Evolutionary conservation across 2,329 filamentous ascomycete species (phyloP), one percentile per base, ranked within the genome.

Genomic region (Ilyonectria destructans): DNA sequence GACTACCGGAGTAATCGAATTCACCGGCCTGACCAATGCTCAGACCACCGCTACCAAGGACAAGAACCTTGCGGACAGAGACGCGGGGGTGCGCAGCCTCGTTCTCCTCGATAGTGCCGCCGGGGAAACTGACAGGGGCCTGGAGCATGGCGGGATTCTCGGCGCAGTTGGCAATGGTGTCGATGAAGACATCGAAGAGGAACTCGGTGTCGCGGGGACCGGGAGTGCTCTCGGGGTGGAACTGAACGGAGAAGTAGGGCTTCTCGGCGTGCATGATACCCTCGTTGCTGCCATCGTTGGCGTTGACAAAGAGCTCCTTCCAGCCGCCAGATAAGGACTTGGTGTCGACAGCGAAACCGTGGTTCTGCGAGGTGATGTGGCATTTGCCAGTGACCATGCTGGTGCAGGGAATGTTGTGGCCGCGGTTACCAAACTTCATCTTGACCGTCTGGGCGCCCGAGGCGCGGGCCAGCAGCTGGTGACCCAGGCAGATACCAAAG

Each of bases 181-280:
- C 85, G 79, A 99, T 93, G 85, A 99, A 99, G 71, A 98, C 94
- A 81, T 99, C 95, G 73, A 99, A 99, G 29, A 99, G 87, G 79
- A 93, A 98, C 81, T 99, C 96, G 31, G 96, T 99, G 80, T 99
- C 96, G 40, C 94, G 90, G 58, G 96, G 96, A 65, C 96, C 96
- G 3, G 96, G 96, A 1, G 95, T 97, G 85, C 95, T 97, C 83
- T 99, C 96, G 0, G 96, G 96, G 79, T 99, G 96, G 85, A 99
- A 99, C 80, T 99, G 96, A n/a, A 98, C 96, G 86, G 95, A 98
- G 87, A 99, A 99, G 85, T 96, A 97, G 58, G 96, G 96, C 78
- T 91, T 93, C 80, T 86, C 89, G 56, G 89, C 85, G 81, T 98
- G 95, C 82, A 95, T 92, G 79, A 99, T 98, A 83, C 96, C 96